phyloP scores from a whole-genome alignment of 192 early-diverging fungal genomes.

The Paraglomus brasilianum region DNA sequence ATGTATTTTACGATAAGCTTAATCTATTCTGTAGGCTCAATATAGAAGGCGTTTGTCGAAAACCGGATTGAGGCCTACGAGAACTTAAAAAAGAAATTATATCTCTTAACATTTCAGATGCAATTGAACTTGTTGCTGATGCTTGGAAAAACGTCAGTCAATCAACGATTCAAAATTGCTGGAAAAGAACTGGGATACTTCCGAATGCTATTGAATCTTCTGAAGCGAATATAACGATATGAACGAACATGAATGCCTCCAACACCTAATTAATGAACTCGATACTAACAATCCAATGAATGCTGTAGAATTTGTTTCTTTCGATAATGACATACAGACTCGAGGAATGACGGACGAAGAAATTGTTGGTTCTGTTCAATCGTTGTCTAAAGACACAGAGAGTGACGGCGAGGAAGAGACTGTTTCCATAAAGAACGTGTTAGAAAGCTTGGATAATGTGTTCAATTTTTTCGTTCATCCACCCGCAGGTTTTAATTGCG shows the following conservation, averaged over 20 bases:
- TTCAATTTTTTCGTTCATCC: no score
- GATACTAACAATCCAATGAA: background rate
- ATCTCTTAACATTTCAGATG: background rate
- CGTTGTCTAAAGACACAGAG: no score
- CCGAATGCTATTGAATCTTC: background rate
- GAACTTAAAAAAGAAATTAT: background rate
- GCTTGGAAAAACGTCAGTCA: background rate
- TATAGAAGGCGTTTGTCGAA: background rate
- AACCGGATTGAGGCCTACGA: conserved; percentile 5
- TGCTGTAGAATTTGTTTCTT: conserved; percentile 8
- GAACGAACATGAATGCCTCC: background rate
- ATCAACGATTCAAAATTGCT: conserved; percentile 15
- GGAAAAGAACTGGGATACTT: background rate
- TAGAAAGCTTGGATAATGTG: no score
- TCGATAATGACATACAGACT: conserved; percentile 4
- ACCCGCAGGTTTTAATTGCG: no score
- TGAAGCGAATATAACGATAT: background rate
- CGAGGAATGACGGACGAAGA: no score
- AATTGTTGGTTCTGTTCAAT: no score
- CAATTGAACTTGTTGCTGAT: conserved; percentile 8
- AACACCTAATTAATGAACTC: background rate
- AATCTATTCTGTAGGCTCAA: background rate
- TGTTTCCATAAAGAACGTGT: no score
- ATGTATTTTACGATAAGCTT: no score
- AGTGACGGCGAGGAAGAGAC: no score